Conservation (phyloP, 768 basidiomycete species). For the Galerina marginata region DNA sequence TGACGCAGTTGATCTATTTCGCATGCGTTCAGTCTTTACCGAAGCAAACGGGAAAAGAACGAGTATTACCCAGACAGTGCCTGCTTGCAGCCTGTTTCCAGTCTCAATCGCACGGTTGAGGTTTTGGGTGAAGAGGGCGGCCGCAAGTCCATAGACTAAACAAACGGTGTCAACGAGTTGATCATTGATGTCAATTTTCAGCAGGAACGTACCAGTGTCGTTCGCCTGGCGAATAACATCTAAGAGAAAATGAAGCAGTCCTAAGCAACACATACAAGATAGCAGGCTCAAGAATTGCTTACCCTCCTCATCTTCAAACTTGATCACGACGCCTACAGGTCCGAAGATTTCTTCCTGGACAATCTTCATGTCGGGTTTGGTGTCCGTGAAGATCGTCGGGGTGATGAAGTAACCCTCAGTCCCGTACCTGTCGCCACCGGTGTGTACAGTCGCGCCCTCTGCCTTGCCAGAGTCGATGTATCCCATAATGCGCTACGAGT, state of each 20-base stretch:
- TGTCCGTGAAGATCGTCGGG: slow-evolving; percentile 79
- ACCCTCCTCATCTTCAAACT: slow-evolving; percentile 70
- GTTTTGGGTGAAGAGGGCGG: slow-evolving; percentile 84
- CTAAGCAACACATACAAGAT: not conserved
- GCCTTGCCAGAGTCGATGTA: slow-evolving; percentile 80
- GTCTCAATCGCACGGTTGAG: slow-evolving; percentile 74
- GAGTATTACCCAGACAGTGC: slow-evolving; percentile 70
- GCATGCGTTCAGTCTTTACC: not conserved
- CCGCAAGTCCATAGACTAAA: slow-evolving; percentile 77
- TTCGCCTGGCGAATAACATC: slow-evolving; percentile 81
- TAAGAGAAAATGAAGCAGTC: not conserved
- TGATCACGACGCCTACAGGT: slow-evolving; percentile 77
- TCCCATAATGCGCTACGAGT: slow-evolving; percentile 65
- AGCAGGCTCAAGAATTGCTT: slow-evolving; percentile 6
- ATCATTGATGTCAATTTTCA: not conserved
- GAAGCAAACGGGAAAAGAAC: not conserved
- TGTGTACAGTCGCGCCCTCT: slow-evolving; percentile 69
- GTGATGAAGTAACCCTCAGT: slow-evolving; percentile 64
- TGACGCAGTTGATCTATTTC: slow-evolving; percentile 52
- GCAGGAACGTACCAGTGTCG: slow-evolving; percentile 52
- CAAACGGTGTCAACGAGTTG: not conserved
- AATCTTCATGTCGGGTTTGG: slow-evolving; percentile 73
- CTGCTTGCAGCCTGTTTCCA: slow-evolving; percentile 79
- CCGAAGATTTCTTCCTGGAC: slow-evolving; percentile 82
- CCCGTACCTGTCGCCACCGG: slow-evolving; percentile 66